These are phyloP conservation scores for Leavenworthia alabamica DNA, from an alignment of 345 rosid species.

Conservation along the genomic window DNA sequence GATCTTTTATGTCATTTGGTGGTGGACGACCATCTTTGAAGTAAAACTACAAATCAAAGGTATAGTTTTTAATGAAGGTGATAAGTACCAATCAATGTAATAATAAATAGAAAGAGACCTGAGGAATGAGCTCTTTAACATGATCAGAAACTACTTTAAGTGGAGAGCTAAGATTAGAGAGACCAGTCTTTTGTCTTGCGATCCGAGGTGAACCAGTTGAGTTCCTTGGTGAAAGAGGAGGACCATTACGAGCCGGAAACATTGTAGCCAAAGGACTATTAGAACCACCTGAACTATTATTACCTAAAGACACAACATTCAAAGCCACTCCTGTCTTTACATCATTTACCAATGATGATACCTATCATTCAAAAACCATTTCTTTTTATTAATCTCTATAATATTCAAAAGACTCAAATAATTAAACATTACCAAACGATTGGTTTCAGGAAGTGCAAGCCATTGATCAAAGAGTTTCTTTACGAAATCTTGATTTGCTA, in stretches of 20 bases:
- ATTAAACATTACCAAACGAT: conserved; percentile 51
- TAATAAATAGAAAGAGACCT: conserved; percentile 35
- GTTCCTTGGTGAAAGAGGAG: conserved; percentile 96
- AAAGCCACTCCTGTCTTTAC: conserved; percentile 74
- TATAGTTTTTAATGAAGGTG: no score
- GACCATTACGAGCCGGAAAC: conserved; percentile 92
- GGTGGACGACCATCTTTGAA: conserved; percentile 86
- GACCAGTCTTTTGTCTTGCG: conserved; percentile 69
- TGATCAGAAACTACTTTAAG: conserved; percentile 79
- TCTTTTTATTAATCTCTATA: background rate
- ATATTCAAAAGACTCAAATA: background rate
- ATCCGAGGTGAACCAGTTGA: conserved; percentile 84
- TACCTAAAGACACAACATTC: conserved; percentile 42
- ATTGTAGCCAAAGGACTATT: conserved; percentile 74
- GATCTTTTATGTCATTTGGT: conserved; percentile 71
- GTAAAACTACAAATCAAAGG: conserved; percentile 56
- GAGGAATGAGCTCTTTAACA: conserved; percentile 81
- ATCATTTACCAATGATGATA: conserved; percentile 72
- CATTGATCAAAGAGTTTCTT: conserved; percentile 85
- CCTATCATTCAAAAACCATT: conserved; percentile 36
- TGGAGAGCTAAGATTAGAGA: conserved; percentile 85
- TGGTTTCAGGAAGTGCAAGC: conserved; percentile 82
- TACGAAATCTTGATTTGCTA: conserved; percentile 72
- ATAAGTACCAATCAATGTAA: background rate
- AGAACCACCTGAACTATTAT: conserved; percentile 43